A percentile compares a stretch with the other conserved stretches of the same genome.
Evolutionary conservation across 2,329 filamentous ascomycete species (phyloP).

Genomic region (Claviceps purpurea): DNA sequence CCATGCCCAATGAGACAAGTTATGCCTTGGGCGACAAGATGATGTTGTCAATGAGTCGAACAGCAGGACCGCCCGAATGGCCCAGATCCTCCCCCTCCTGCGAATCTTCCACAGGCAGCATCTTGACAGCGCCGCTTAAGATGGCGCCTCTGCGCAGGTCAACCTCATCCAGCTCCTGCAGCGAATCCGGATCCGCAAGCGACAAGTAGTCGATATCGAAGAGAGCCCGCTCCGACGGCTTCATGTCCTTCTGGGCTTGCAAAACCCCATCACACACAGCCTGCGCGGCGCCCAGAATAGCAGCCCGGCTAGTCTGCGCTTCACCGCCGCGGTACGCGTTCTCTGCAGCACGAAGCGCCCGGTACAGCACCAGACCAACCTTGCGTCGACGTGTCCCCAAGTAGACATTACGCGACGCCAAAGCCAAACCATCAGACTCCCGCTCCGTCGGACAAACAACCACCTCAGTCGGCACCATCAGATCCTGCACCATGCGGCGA

Average conservation of each 20-base stretch:
- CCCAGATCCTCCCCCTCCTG: slow-evolving; percentile 63
- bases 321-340: slow-evolving; percentile 39
- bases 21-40: slow-evolving; percentile 33
- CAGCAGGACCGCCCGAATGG: slow-evolving; percentile 55
- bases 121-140: slow-evolving; percentile 80
- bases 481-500: slow-evolving; percentile 73
- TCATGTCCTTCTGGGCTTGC: slow-evolving; percentile 47
- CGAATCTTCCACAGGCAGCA: slow-evolving; percentile 65
- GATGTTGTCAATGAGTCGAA: slow-evolving; percentile 90
- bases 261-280: slow-evolving; percentile 41
- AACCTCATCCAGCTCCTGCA: slow-evolving; percentile 64
- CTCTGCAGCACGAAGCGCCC: slow-evolving; percentile 59
- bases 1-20: too few relatives aligned
- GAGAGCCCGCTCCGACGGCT: slow-evolving; percentile 45
- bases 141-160: slow-evolving; percentile 63
- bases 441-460: slow-evolving; percentile 62
- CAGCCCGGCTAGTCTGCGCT: slow-evolving; percentile 35
- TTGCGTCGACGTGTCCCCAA: slow-evolving; percentile 61
- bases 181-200: slow-evolving; percentile 68
- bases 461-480: slow-evolving; percentile 65
- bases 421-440: slow-evolving; percentile 69
- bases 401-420: slow-evolving; percentile 91
- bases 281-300: slow-evolving; percentile 61
- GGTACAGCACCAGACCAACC: slow-evolving; percentile 59
- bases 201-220: slow-evolving; percentile 91